phyloP scores from a whole-genome alignment of 2,329 filamentous ascomycete genomes.

The Claviceps pazoutovae region DNA sequence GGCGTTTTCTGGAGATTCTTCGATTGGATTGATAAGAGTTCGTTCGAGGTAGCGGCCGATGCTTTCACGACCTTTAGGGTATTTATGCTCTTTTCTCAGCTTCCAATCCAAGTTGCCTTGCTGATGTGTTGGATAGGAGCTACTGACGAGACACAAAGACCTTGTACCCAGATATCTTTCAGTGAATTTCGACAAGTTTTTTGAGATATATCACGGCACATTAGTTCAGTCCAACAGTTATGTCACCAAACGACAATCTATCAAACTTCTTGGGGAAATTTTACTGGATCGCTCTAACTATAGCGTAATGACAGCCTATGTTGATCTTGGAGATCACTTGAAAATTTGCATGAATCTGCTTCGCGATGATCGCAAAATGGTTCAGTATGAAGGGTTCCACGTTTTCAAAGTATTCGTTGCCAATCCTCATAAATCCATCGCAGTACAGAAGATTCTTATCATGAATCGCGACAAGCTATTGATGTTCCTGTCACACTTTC shows the following conservation, averaged over 20 bases:
- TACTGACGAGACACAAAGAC: conserved; percentile 86
- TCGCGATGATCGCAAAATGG: conserved; percentile 93
- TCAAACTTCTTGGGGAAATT: conserved; percentile 92
- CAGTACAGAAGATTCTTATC: conserved; percentile 87
- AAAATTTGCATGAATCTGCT: conserved; percentile 98
- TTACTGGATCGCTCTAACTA: conserved; percentile 92
- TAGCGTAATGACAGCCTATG: conserved; percentile 94
- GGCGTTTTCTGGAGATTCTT: conserved; percentile 97
- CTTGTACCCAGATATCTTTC: conserved; percentile 78
- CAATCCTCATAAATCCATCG: conserved; percentile 94
- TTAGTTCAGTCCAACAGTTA: conserved; percentile 89
- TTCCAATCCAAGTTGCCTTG: not conserved
- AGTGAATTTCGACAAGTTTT: conserved; percentile 88
- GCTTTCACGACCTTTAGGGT: conserved; percentile 95
- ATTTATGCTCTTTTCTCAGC: conserved; percentile 17
- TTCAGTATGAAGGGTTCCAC: conserved; percentile 97
- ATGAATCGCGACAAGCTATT: conserved; percentile 91
- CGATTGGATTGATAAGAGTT: conserved; percentile 90
- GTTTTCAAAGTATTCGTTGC: conserved; percentile 99
- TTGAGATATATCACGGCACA: conserved; percentile 74
- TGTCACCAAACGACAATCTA: conserved; percentile 94
- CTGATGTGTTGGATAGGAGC: conserved; percentile 45
- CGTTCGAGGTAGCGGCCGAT: conserved; percentile 92
- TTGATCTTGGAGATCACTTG: conserved; percentile 86
- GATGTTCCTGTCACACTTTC: conserved; percentile 76